These are phyloP conservation scores for Termitomyces sp. DNA, from an alignment of 1,284 basidiomycete species.

Conservation along the genomic window DNA sequence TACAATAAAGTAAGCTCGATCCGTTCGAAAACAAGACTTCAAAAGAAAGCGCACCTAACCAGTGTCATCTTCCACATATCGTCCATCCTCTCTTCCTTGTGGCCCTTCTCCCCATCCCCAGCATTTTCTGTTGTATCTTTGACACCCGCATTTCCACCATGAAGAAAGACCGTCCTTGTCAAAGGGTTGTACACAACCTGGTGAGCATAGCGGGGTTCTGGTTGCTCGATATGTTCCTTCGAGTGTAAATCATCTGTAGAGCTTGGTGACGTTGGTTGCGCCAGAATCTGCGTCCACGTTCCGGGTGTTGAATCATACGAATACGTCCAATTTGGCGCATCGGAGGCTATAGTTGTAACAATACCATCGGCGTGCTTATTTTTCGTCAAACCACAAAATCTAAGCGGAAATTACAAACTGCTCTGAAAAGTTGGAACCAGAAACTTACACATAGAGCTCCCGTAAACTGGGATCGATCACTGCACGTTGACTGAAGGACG, in stretches of 20 bases:
- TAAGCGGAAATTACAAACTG: slow-evolving; percentile 19
- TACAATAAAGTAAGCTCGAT: slow-evolving; percentile 24
- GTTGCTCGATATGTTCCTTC: slow-evolving; percentile 30
- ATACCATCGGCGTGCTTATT: slow-evolving; percentile 31
- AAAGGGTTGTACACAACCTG: slow-evolving; percentile 67
- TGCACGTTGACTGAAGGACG: slow-evolving; percentile 67
- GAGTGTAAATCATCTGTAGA: background rate
- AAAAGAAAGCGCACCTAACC: slow-evolving; percentile 42
- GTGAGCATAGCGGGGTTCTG: slow-evolving; percentile 63
- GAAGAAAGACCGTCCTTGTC: slow-evolving; percentile 56
- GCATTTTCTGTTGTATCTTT: slow-evolving; percentile 18
- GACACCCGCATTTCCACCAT: slow-evolving; percentile 65
- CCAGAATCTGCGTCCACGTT: slow-evolving; percentile 56
- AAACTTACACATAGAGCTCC: slow-evolving; percentile 69
- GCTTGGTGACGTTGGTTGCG: slow-evolving; percentile 21
- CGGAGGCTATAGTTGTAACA: slow-evolving; percentile 41
- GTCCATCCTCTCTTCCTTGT: slow-evolving; percentile 49
- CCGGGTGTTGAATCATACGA: slow-evolving; percentile 55
- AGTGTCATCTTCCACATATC: slow-evolving; percentile 75
- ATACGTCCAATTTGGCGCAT: slow-evolving; percentile 60
- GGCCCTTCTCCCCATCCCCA: slow-evolving; percentile 17
- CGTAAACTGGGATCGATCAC: slow-evolving; percentile 57
- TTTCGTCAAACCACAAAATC: slow-evolving; percentile 57
- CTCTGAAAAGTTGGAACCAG: background rate
- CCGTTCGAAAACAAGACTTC: background rate